Base-by-base conservation (phyloP, 2,329 filamentous ascomycete species). In the Orbilia javanica region DNA sequence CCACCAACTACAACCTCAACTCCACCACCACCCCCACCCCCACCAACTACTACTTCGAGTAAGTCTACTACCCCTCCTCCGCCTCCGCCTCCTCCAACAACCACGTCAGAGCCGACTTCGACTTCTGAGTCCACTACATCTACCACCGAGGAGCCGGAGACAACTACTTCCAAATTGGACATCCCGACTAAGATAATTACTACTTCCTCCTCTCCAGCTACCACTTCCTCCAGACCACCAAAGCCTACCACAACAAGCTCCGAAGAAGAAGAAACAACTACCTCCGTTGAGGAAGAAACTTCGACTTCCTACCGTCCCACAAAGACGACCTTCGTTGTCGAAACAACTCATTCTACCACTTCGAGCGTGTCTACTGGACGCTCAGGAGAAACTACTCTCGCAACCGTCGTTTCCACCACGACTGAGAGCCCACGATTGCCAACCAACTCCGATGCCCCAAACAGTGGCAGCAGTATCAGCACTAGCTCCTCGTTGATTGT, bases 41-140 rank as follows among this genome's bases (percentile, higher is more conserved):
- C 62, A 34, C 44, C 39, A 36, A 66, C 62, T 7, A 50, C 62
- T 31, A 75, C 71, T 36, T 53, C 71, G 27, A 72, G 67, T 71
- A 63, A 71, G 67, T 71, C 55, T 22, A 72, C 57, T 10, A 25
- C 46, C 25, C 34, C 60, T 22, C 31, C 60, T n/a, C 70, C 62
- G 22, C 70, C 52, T 34, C 70, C 48, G 62, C 42, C 62, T 36
- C 44, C 62, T 50, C 44, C 39, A 36, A 66, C 62, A 11, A 50
- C 62, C 15, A 50, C 62, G 27, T 36, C 29, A 53, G 55, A 60
- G 34, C 55, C 55, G n/a, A 60, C 55, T 42, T 42, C 70, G 15
- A 60, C 50, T 60, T 31, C 39, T 52, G 22, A 42, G 25, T 25
- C 70, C 29, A 62, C 57, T 25, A 64, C 68, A 53, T 53, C 68